Percentiles rank a stretch among this genome's conserved stretches.
Evolutionary conservation across 768 basidiomycete genomes (phyloP).

Genomic region (Leucocoprinus sp.): DNA sequence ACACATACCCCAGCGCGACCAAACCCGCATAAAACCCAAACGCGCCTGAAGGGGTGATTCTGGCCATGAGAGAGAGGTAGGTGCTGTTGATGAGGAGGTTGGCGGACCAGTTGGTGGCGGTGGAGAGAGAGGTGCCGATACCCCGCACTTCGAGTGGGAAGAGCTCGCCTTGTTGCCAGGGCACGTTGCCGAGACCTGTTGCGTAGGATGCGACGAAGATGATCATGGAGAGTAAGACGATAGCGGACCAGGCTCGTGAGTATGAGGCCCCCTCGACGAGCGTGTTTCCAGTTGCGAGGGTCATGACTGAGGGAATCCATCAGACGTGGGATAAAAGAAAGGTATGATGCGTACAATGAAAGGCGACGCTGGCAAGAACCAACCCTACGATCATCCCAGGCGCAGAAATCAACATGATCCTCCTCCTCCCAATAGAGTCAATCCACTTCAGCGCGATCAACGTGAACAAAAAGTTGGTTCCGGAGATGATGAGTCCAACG

Average conservation of each 20-base stretch:
- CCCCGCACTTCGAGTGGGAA: conserved; percentile 77
- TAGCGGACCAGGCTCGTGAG: conserved; percentile 50
- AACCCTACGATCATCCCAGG: conserved; percentile 70
- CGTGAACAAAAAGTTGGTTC: conserved; percentile 75
- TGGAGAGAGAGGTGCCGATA: conserved; percentile 66
- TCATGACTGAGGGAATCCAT: conserved; percentile 51
- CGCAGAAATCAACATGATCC: conserved; percentile 61
- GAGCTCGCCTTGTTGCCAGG: conserved; percentile 84
- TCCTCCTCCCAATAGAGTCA: conserved; percentile 61
- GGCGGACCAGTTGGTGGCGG: conserved; percentile 70
- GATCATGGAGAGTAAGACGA: conserved; percentile 77
- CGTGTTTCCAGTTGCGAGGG: conserved; percentile 47
- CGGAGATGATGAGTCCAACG: conserved; percentile 70
- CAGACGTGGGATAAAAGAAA: neutral
- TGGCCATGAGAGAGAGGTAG: conserved; percentile 70
- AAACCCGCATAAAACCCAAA: conserved; percentile 73
- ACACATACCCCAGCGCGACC: conserved; percentile 61
- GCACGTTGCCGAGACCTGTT: conserved; percentile 70
- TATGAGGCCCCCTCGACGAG: conserved; percentile 55
- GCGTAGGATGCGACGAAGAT: conserved; percentile 79
- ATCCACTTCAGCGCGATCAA: conserved; percentile 69
- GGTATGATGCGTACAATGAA: conserved; percentile 43
- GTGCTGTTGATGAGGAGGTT: conserved; percentile 76
- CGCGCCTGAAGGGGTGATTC: conserved; percentile 66
- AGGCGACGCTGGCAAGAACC: conserved; percentile 53